phyloP scores from a whole-genome alignment of 345 rosid species.

The Populus nigra region DNA sequence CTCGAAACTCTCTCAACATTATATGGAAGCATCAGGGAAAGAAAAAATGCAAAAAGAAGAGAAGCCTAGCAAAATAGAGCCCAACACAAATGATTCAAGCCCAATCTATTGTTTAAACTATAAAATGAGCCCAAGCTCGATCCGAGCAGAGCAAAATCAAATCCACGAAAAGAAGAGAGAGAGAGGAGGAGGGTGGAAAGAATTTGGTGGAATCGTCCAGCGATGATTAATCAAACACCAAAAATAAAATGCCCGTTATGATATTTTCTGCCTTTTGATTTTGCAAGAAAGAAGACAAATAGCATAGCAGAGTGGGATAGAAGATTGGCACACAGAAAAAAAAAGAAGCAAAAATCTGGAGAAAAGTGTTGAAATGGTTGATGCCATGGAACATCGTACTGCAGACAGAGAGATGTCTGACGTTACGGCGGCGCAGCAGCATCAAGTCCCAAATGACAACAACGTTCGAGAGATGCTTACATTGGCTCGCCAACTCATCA shows the following conservation, averaged over 20 bases:
- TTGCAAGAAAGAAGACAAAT: not conserved
- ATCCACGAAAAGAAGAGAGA: not conserved
- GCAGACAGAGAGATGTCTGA: constrained; percentile 39
- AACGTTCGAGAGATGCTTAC: constrained; percentile 48
- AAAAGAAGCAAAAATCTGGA: not conserved
- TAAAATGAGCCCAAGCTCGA: not conserved
- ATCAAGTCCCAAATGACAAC: constrained; percentile 13
- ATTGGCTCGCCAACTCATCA: constrained; percentile 65
- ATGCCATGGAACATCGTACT: constrained; percentile 38
- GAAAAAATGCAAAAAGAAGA: not conserved
- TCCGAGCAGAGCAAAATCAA: not conserved
- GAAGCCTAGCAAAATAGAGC: not conserved
- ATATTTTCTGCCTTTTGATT: not conserved
- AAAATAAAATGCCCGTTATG: too few species aligned
- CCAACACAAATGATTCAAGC: not conserved
- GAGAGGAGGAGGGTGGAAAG: not conserved
- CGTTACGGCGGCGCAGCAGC: constrained; percentile 7
- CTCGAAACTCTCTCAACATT: too few species aligned
- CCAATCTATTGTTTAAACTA: not conserved
- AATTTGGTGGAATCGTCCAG: constrained; percentile 32
- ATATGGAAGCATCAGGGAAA: not conserved
- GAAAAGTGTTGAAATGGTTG: constrained; percentile 11
- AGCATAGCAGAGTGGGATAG: not conserved
- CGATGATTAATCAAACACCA: not conserved
- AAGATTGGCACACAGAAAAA: not conserved